Percentiles rank a stretch among this genome's conserved stretches.
These are phyloP conservation scores for Cyclotella baltica DNA, from an alignment of 108 stramenopile species.

Conservation along the genomic window DNA sequence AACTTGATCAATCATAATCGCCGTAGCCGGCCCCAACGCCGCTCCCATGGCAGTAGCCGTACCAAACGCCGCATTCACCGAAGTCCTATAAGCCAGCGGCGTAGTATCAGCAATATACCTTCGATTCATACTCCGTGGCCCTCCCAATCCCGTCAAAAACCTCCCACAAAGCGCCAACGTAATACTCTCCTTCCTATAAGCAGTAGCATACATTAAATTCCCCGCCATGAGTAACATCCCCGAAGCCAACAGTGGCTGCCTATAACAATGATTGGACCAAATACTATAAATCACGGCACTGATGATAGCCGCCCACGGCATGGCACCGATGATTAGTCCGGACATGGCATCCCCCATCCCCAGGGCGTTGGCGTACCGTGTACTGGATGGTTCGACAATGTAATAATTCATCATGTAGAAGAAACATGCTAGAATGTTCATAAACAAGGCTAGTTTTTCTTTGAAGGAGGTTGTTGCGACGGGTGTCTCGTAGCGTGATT, in stretches of 20 bases:
- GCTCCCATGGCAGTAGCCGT: constrained; percentile 85
- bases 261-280: constrained; percentile 87
- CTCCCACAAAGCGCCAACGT: constrained; percentile 81
- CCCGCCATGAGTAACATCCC: constrained; percentile 73
- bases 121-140: constrained; percentile 83
- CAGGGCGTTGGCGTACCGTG: constrained; percentile 81
- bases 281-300: constrained; percentile 72
- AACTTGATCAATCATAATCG: constrained; percentile 67
- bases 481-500: background rate
- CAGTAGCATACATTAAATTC: constrained; percentile 81
- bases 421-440: constrained; percentile 83
- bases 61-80: constrained; percentile 81
- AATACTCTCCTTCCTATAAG: constrained; percentile 62
- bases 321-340: constrained; percentile 90
- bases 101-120: constrained; percentile 92
- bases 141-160: constrained; percentile 86
- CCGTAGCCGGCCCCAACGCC: constrained; percentile 84
- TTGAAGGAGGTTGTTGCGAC: constrained; percentile 24
- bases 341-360: constrained; percentile 82
- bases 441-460: constrained; percentile 37
- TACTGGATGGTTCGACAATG: constrained; percentile 89
- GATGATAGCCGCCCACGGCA: constrained; percentile 83
- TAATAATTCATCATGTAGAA: constrained; percentile 94
- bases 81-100: constrained; percentile 68
- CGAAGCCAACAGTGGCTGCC: constrained; percentile 74